These are phyloP conservation scores for Murraya koenigii DNA, from an alignment of 345 rosid species.

Conservation along the genomic window DNA sequence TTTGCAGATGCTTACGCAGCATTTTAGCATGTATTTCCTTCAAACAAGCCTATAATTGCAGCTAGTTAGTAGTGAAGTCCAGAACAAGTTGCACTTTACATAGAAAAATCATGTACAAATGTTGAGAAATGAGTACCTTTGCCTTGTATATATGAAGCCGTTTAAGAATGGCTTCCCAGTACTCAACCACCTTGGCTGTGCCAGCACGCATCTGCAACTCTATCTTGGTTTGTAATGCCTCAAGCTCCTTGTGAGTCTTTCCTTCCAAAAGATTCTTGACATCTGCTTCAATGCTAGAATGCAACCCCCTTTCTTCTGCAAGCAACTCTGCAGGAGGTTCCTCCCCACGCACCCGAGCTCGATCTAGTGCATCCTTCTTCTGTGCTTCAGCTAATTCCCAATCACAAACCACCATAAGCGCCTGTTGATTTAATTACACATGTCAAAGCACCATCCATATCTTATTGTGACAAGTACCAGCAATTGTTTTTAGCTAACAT, in stretches of 20 bases:
- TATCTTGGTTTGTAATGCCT: constrained; percentile 59
- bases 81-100: neutral
- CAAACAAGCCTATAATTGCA: constrained; percentile 68
- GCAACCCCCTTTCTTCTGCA: constrained; percentile 91
- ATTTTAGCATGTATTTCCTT: constrained; percentile 87
- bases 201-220: constrained; percentile 86
- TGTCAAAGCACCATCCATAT: constrained; percentile 2
- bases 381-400: constrained; percentile 97
- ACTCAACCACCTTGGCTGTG: constrained; percentile 91
- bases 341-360: constrained; percentile 94
- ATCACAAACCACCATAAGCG: constrained; percentile 81
- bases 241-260: constrained; percentile 71
- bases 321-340: constrained; percentile 90
- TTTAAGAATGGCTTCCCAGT: constrained; percentile 94
- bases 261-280: constrained; percentile 75
- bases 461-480: neutral
- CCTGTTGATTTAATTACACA: constrained; percentile 45
- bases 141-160: constrained; percentile 91
- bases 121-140: constrained; percentile 49
- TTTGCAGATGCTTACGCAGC: constrained; percentile 71
- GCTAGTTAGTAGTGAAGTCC: constrained; percentile 16
- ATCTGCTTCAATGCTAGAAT: constrained; percentile 82
- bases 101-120: neutral
- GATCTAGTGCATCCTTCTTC: constrained; percentile 82
- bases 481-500: neutral